These are phyloP conservation scores for Quercus mongolica DNA, from an alignment of 306 rosid genomes.

Conservation along the genomic window DNA sequence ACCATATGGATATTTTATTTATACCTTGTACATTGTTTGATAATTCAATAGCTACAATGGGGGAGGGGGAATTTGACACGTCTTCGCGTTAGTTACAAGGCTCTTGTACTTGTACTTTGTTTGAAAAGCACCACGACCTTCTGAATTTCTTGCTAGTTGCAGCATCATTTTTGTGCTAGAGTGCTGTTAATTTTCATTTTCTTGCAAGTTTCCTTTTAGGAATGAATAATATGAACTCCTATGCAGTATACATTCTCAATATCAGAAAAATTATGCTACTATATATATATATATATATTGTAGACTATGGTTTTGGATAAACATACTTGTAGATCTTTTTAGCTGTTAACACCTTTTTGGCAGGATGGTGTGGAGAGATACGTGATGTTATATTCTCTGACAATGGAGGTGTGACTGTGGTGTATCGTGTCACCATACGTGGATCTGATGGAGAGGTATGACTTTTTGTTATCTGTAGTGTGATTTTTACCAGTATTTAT, in stretches of 20 bases:
- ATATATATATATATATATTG: no score
- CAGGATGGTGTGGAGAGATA: slow-evolving; percentile 99
- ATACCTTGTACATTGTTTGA: background rate
- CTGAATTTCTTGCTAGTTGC: background rate
- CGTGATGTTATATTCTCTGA: slow-evolving; percentile 95
- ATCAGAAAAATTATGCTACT: background rate
- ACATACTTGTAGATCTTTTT: background rate
- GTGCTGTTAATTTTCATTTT: background rate
- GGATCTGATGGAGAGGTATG: slow-evolving; percentile 99
- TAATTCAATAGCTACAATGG: no score
- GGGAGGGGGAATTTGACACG: no score
- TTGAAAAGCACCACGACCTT: background rate
- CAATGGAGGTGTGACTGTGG: slow-evolving; percentile 89
- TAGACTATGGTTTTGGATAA: background rate
- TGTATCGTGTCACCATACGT: slow-evolving; percentile 82
- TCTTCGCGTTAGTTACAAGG: no score
- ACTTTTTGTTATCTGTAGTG: background rate
- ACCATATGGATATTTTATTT: background rate
- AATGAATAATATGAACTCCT: background rate
- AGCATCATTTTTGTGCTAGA: background rate
- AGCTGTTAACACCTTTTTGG: slow-evolving; percentile 10
- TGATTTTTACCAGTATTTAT: background rate
- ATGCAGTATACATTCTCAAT: background rate
- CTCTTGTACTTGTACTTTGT: no score
- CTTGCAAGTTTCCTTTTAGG: background rate